These are phyloP conservation scores for Metschnikowia orientalis DNA, from an alignment of 805 yeast species.

Conservation along the genomic window DNA sequence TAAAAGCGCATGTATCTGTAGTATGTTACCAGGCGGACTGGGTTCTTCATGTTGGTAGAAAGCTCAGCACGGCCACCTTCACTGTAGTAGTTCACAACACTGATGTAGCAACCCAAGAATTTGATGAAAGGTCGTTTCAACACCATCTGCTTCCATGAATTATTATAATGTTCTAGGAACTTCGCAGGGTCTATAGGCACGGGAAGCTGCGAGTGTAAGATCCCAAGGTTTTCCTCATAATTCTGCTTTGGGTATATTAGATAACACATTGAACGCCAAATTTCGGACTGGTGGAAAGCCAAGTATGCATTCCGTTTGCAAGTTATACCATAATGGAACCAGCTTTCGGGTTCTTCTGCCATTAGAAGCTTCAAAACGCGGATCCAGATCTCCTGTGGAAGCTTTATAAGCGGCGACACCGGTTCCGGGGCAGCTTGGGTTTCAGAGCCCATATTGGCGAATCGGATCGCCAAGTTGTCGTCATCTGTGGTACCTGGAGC, in stretches of 20 bases:
- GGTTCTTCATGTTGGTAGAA: constrained; percentile 64
- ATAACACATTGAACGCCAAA: constrained; percentile 50
- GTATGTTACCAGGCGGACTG: constrained; percentile 80
- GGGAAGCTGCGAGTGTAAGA: constrained; percentile 26
- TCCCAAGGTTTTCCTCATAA: constrained; percentile 47
- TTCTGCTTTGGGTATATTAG: constrained; percentile 50
- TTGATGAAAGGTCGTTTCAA: constrained; percentile 70
- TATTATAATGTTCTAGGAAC: constrained; percentile 27
- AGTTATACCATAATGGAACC: constrained; percentile 58
- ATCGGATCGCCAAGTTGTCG: constrained; percentile 22
- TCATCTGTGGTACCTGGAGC: constrained; percentile 18
- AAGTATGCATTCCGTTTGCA: constrained; percentile 54
- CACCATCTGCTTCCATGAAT: constrained; percentile 49
- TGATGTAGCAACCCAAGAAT: constrained; percentile 78
- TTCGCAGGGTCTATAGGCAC: constrained; percentile 30
- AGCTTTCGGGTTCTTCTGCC: constrained; percentile 50
- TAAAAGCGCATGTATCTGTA: constrained; percentile 81
- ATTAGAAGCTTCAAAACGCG: constrained; percentile 48
- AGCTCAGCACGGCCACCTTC: constrained; percentile 74
- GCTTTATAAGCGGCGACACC: constrained; percentile 35
- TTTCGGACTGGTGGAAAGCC: constrained; percentile 48
- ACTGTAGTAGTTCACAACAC: constrained; percentile 77
- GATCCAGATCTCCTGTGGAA: constrained; percentile 56
- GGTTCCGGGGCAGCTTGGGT: constrained; percentile 21
- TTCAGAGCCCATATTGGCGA: constrained; percentile 24